Base-by-base conservation (phyloP, 2,329 filamentous ascomycete genomes). In the Clarireedia hainanense region DNA sequence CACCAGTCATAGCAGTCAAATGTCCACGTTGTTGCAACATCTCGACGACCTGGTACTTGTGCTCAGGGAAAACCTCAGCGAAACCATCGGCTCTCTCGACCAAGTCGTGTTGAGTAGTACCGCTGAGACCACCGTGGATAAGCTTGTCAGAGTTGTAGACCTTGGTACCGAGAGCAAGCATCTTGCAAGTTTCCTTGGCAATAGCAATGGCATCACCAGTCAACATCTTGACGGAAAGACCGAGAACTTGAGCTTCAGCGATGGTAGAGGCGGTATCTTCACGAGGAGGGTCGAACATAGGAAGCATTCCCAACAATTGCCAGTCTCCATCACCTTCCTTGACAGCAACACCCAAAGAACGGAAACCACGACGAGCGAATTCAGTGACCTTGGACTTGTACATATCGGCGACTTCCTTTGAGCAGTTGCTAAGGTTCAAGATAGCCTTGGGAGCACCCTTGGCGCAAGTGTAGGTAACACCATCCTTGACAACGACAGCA, bases 1-100 rank as follows among this genome's bases (percentile, higher is more conserved):
- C 91, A 80, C 90, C 90, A 75, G 90, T 95, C 90, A 95, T 95
- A 72, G 90, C 91, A 75, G 95, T 90, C 49, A 95, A 83, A 76
- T 95, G 91, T 64, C 90, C 90, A 83, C 90, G 88, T 77, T 92
- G 88, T 76, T 95, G 90, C 57, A 95, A 81, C 70, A 95, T 95
- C 76, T 95, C 89, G 67, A 95, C 90, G 74, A 94, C 89, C 63
- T 90, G 89, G 78, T 91, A 95, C 80, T 95, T 95, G 82, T 95
- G 90, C 76, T 95, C 88, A 67, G 90, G 90, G 80, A 92, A 95
- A 60, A 95, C 90, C 72, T 95, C 90, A 64, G 91, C 90, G 75
- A 95, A 95, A 77, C 90, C 91, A 80, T 95, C 90, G 61, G 90
- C 91, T 77, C 88, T 89, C 79, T 89, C 86, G 60, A 88, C 85